Percentiles rank a stretch among this genome's conserved stretches.
phyloP scores from a whole-genome alignment of 192 early-diverging fungal species.

The Umbelopsis sp. region DNA sequence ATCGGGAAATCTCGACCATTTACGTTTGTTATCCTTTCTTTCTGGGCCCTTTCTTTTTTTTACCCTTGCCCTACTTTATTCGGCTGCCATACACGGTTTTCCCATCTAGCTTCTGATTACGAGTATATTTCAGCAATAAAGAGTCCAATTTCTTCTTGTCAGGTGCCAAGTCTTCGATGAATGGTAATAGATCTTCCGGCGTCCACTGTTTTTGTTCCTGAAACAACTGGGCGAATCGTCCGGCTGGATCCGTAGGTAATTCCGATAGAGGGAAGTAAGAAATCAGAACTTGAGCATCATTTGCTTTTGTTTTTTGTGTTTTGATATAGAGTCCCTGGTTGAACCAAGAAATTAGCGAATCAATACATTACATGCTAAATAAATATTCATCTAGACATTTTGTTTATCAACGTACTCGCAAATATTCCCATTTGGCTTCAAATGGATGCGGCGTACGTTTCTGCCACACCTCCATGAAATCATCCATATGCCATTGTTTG shows the following conservation, averaged over 20 bases:
- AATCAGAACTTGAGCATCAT: neutral
- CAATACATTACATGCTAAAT: neutral
- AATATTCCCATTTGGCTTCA: constrained; percentile 31
- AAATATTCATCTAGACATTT: neutral
- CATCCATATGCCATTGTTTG: constrained; percentile 43
- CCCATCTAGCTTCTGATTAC: constrained; percentile 42
- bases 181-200: constrained; percentile 48
- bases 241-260: constrained; percentile 45
- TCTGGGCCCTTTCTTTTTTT: neutral
- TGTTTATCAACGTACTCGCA: constrained; percentile 31
- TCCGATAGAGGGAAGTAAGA: constrained; percentile 42
- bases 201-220: constrained; percentile 47
- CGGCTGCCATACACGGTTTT: constrained; percentile 48
- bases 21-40: neutral
- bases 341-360: neutral
- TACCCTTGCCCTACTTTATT: constrained; percentile 32
- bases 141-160: constrained; percentile 49
- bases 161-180: constrained; percentile 48
- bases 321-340: constrained; percentile 7
- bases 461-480: constrained; percentile 47
- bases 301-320: neutral
- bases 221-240: constrained; percentile 48
- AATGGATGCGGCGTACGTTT: constrained; percentile 38
- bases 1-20: neutral
- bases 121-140: constrained; percentile 50